These are phyloP conservation scores for Gyromitra esculenta DNA, from an alignment of 2,329 filamentous ascomycete genomes.

Conservation along the genomic window DNA sequence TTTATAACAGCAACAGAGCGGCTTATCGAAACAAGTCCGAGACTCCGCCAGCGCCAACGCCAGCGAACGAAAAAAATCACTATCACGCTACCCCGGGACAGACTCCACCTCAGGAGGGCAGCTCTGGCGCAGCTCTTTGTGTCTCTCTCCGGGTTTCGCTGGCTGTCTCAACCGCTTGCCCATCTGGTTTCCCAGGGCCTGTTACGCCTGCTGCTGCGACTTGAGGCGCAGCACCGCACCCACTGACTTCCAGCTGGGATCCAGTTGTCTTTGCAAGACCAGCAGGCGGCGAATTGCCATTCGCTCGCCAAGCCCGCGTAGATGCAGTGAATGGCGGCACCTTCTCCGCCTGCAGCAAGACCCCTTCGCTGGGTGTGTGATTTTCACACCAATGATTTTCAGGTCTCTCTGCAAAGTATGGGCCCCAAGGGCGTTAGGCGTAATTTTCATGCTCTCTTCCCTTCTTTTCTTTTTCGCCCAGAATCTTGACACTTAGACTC, in stretches of 20 bases:
- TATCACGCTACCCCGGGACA: neutral
- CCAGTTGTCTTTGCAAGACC: constrained; percentile 11
- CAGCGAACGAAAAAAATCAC: constrained; percentile 3
- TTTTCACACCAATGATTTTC: neutral
- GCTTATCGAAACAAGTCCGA: neutral
- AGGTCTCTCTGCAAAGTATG: neutral
- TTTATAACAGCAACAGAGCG: constrained; percentile 34
- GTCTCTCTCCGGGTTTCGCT: neutral
- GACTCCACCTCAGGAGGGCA: constrained; percentile 8
- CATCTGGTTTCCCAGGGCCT: constrained; percentile 16
- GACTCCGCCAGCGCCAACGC: constrained; percentile 30
- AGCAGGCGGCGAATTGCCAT: constrained; percentile 13
- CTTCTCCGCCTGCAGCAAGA: constrained; percentile 21
- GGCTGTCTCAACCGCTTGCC: neutral
- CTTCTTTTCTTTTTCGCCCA: too few relatives aligned
- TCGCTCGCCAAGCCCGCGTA: constrained; percentile 31
- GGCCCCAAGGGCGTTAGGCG: neutral
- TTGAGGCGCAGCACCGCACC: constrained; percentile 37
- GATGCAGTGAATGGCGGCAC: constrained; percentile 25
- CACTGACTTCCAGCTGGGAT: constrained; percentile 15
- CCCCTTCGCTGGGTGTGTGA: neutral
- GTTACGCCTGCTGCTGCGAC: constrained; percentile 21
- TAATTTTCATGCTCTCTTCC: neutral
- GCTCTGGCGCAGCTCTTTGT: constrained; percentile 21
- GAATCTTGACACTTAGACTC: neutral